Base-by-base conservation (phyloP, 1,139 yeast genomes). In the Hanseniaspora gamundiae region DNA sequence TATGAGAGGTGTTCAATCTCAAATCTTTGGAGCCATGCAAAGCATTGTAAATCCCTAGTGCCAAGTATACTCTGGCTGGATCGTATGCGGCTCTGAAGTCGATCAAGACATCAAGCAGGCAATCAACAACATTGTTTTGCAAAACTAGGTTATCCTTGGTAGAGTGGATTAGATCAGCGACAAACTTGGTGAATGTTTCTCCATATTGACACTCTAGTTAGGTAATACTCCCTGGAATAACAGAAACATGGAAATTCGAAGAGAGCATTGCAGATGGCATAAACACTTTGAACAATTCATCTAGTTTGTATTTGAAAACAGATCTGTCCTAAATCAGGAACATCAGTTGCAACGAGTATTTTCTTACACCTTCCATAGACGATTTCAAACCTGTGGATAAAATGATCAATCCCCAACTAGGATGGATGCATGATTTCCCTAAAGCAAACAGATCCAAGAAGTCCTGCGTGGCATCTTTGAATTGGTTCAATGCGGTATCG, bases 401-500 rank as follows among this genome's bases (percentile, higher is more conserved):
- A 19, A 87, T 64, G 8, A 83, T 70, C 49, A 83, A 66, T 0
- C 84, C 81, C 94, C 95, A 87, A 7, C 69, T 59, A 0, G 88
- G 78, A 45, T 77, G 73, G 33, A 80, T 68, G 10, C 13, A n/a
- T 5, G 11, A 7, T 17, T 70, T 61, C 0, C 78, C 70, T 1
- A 58, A 52, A 2, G 76, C 66, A 36, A 85, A 68, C 21, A 85
- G 61, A 2, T 64, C 65, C 4, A 78, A 60, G 36, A 87, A 72
- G 54, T 85, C 95, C 7, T 64, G 63, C 2, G 74, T 62, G 0
- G 94, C 93, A 11, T 87, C 95, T 52, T 80, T 80, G 0, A 91
- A 78, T 60, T 87, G 96, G 55, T 87, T 88, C 53, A 84, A 65
- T 0, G 95, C 83, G 0, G 95, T 80, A 58, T 87, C 96, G 41